Conservation (phyloP, 768 basidiomycete genomes). For the Ramaria sp. region DNA sequence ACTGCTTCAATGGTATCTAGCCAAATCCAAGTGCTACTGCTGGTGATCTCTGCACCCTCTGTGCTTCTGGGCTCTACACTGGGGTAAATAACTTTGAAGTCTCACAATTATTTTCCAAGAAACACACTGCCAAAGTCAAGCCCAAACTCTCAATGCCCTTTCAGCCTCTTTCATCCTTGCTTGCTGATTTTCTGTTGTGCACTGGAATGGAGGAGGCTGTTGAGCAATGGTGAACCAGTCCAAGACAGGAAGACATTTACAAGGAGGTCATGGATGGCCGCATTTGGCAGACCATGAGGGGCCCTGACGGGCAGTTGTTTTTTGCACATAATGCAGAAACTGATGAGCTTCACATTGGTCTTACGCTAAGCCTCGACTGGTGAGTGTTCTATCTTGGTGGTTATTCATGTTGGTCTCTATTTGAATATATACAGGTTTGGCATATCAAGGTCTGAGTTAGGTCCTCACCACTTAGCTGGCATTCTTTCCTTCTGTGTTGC, state of each 20-base stretch:
- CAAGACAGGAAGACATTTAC: conserved; percentile 10
- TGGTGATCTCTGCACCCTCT: too few relatives aligned
- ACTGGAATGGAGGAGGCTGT: conserved; percentile 18
- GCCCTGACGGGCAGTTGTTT: conserved; percentile 15
- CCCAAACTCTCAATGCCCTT: too few relatives aligned
- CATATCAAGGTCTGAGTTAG: neutral
- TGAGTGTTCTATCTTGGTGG: conserved; percentile 13
- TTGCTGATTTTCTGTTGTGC: neutral
- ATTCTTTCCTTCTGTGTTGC: too few relatives aligned
- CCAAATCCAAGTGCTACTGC: too few relatives aligned
- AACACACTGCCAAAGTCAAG: too few relatives aligned
- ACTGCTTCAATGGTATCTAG: too few relatives aligned
- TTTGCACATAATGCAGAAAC: too few relatives aligned
- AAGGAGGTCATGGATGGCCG: conserved; percentile 21
- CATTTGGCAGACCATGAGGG: conserved; percentile 16
- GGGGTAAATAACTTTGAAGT: too few relatives aligned
- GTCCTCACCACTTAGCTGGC: too few relatives aligned
- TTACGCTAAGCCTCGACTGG: conserved; percentile 24
- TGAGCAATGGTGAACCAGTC: conserved; percentile 10
- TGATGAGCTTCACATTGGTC: conserved; percentile 21
- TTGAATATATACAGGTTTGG: neutral
- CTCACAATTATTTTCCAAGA: too few relatives aligned
- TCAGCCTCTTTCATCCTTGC: neutral
- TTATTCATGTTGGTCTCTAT: too few relatives aligned
- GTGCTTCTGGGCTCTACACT: too few relatives aligned